Base-by-base conservation (phyloP, 257 asterid species). In the Misopates orontium region DNA sequence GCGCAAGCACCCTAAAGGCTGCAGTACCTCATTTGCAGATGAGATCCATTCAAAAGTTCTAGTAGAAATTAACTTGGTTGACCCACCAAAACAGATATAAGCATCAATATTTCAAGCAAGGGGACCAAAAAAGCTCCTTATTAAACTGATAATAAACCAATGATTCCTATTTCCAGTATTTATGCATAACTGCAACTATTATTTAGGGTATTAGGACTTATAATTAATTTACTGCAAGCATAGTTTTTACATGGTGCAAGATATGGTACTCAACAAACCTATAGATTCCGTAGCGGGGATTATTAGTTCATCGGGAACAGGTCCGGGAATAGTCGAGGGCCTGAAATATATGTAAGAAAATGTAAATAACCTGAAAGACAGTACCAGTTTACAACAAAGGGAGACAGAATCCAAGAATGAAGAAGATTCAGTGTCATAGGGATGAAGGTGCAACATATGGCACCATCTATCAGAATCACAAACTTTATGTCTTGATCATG, bases 251-350 rank as follows among this genome's bases (percentile, higher is more conserved):
- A 36, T 36, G 8, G 8, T 8, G 42, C 42, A 36, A 36, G 51
- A 15, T 45, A 45, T n/a, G 18, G 19, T 45, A 45, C 51, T 45
- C 3, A 18, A 21, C 90, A 19, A 70, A 87, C 98, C 98, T 75
- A 93, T 83, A 71, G 98, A 93, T 68, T 90, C 89, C 39, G 94
- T 71, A 21, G 78, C 86, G 20, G 97, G 96, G 74, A 76, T 82
- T 64, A 90, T 73, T 63, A 93, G 76, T 76, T 93, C 97, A 77
- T 93, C 98, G 47, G 96, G 98, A 71, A 84, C 84, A 67, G 91
- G 97, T 81, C 98, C 98, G 70, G 98, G 97, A 71, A 93, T 84
- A 69, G 83, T 80, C 15, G 98, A 90, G 40, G 95, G 96, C 80
- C 98, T 93, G 74, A 51, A 79, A 60, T 39, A 52, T 70, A 44